Conservation (phyloP, 2,329 filamentous ascomycete species). For the Trichoderma citrinoviride region DNA sequence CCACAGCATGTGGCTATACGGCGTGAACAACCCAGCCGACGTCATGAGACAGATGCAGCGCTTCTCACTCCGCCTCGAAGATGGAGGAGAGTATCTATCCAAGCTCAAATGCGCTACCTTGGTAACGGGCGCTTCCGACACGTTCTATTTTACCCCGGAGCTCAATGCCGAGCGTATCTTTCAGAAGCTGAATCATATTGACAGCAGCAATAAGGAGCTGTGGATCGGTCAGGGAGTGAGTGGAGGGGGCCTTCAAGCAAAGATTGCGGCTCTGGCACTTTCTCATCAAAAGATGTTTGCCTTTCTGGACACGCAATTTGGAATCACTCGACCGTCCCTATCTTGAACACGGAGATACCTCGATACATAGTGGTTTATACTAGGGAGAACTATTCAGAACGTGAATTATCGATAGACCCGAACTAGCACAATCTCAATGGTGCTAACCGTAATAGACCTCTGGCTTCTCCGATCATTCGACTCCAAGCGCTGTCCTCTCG, state of each 20-base stretch:
- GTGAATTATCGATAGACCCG: no score
- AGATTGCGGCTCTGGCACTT: slow-evolving; percentile 27
- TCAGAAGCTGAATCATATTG: slow-evolving; percentile 17
- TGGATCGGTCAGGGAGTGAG: slow-evolving; percentile 25
- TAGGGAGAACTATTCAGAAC: no score
- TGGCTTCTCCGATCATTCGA: neutral
- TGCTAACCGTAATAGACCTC: neutral
- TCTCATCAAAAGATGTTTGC: slow-evolving; percentile 26
- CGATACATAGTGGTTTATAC: neutral
- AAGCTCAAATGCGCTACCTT: slow-evolving; percentile 31
- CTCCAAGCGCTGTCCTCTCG: neutral
- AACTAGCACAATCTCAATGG: neutral
- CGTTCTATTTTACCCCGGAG: slow-evolving; percentile 26
- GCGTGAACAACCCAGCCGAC: slow-evolving; percentile 28
- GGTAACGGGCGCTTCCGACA: slow-evolving; percentile 29
- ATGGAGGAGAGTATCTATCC: slow-evolving; percentile 24
- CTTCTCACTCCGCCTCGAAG: slow-evolving; percentile 23
- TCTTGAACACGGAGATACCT: neutral
- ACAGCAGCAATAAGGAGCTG: slow-evolving; percentile 24
- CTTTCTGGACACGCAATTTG: slow-evolving; percentile 28
- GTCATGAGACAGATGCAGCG: slow-evolving; percentile 29
- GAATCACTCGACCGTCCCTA: slow-evolving; percentile 12
- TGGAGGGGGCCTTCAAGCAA: slow-evolving; percentile 28
- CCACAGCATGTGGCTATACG: slow-evolving; percentile 28
- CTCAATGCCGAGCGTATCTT: slow-evolving; percentile 23